These are phyloP conservation scores for Erysimum cheiri DNA, from an alignment of 441 rosid genomes.

Conservation along the genomic window DNA sequence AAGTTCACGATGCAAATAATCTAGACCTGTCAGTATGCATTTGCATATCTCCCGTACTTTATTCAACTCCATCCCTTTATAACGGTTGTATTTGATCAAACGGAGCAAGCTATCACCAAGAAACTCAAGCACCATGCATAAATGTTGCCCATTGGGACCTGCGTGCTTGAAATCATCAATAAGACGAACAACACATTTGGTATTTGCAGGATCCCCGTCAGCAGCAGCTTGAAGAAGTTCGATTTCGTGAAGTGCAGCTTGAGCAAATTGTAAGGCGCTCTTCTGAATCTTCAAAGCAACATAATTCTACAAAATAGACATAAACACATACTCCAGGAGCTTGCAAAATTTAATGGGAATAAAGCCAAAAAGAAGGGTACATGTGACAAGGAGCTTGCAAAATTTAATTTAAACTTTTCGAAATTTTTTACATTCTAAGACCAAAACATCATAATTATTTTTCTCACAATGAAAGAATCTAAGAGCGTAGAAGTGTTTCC, in stretches of 20 bases:
- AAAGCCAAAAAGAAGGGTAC: conserved; percentile 20
- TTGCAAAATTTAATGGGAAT: too few species aligned
- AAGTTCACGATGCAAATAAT: conserved; percentile 89
- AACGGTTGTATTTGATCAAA: conserved; percentile 76
- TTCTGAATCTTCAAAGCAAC: conserved; percentile 98
- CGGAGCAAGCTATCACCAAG: conserved; percentile 92
- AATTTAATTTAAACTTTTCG: neutral
- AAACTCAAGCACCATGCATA: conserved; percentile 96
- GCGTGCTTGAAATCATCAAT: conserved; percentile 86
- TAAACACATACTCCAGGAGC: too few species aligned
- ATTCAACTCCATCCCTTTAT: conserved; percentile 72
- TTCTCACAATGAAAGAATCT: conserved; percentile 13
- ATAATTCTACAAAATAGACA: conserved; percentile 53
- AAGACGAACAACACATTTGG: conserved; percentile 73
- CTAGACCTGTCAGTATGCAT: conserved; percentile 77
- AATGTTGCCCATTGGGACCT: conserved; percentile 96
- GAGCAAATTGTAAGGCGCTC: conserved; percentile 91
- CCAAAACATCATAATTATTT: neutral
- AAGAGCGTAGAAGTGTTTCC: conserved; percentile 15
- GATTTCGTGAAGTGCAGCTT: conserved; percentile 96
- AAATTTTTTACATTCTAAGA: conserved; percentile 9
- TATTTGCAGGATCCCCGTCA: conserved; percentile 65
- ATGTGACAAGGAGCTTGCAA: conserved; percentile 7
- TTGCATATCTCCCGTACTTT: conserved; percentile 91
- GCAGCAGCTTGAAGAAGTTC: conserved; percentile 78